Percentiles rank a stretch among this genome's conserved stretches.
Evolutionary conservation across 805 yeast genomes (phyloP).

Genomic region (Schizosaccharomyces pombe): DNA sequence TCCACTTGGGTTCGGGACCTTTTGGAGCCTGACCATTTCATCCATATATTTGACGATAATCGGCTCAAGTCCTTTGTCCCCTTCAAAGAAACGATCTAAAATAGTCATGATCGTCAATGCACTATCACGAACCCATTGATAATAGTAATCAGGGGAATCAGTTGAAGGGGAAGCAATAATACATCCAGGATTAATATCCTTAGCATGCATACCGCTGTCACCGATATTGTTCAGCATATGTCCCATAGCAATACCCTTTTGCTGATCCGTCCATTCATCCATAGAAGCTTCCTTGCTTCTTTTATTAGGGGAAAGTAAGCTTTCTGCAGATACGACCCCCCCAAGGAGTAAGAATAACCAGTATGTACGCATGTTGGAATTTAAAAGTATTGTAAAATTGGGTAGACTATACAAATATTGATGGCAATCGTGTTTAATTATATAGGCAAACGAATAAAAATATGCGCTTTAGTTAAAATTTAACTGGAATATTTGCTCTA

Average conservation of each 20-base stretch:
- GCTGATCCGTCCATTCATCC: constrained; percentile 26
- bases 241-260: constrained; percentile 22
- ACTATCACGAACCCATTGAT: constrained; percentile 77
- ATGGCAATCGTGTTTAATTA: too few species aligned
- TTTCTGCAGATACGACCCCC: too few species aligned
- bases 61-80: constrained; percentile 10
- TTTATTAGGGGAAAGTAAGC: too few species aligned
- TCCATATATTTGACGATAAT: constrained; percentile 37
- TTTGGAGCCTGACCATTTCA: constrained; percentile 36
- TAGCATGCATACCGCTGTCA: constrained; percentile 19
- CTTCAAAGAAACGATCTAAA: constrained; percentile 30
- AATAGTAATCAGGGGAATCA: constrained; percentile 52
- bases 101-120: constrained; percentile 46
- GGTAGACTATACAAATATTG: too few species aligned
- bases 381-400: too few species aligned
- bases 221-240: constrained; percentile 34
- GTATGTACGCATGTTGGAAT: too few species aligned
- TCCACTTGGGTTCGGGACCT: constrained; percentile 49
- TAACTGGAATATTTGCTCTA: too few species aligned
- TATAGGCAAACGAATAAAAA: too few species aligned
- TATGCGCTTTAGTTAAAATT: too few species aligned
- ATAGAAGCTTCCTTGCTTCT: constrained; percentile 12
- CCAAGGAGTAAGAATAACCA: too few species aligned
- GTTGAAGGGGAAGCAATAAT: constrained; percentile 71
- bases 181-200: constrained; percentile 36